Conservation (phyloP, 768 basidiomycete species). For the Rhodotorula kratochvilovae region DNA sequence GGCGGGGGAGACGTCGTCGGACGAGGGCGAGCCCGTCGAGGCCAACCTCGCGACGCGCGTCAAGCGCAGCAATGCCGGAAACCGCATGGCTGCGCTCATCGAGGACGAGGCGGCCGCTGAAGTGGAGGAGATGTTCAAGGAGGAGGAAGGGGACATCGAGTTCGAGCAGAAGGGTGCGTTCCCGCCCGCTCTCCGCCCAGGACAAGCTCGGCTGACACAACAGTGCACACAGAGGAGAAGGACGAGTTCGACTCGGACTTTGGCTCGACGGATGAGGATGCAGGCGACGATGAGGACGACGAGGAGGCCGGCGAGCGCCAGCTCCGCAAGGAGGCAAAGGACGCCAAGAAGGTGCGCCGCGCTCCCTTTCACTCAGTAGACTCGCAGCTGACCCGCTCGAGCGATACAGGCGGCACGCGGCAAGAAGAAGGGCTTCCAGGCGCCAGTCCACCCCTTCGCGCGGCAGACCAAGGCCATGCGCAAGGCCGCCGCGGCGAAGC, state of each 20-base stretch:
- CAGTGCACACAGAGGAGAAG: conserved; percentile 60
- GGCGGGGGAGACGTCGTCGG: conserved; percentile 1
- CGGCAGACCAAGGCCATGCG: conserved; percentile 27
- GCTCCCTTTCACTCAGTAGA: accelerated
- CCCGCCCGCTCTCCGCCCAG: background rate
- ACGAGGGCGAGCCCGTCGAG: conserved; percentile 27
- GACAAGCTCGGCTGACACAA: conserved; percentile 1
- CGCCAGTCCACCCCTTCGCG: conserved; percentile 35
- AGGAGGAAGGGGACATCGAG: conserved; percentile 68
- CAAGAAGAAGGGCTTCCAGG: conserved; percentile 33
- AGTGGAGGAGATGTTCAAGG: conserved; percentile 56
- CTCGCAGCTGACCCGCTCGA: background rate
- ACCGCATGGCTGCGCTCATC: conserved; percentile 30
- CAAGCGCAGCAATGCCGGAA: conserved; percentile 28
- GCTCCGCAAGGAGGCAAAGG: conserved; percentile 36
- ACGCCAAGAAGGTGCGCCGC: conserved; percentile 30
- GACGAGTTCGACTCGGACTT: conserved; percentile 80
- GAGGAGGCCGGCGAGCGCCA: conserved; percentile 56
- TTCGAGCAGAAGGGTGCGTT: conserved; percentile 62
- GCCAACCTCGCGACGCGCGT: conserved; percentile 19
- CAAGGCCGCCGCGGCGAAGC: conserved; percentile 11
- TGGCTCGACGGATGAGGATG: conserved; percentile 62
- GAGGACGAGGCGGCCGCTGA: conserved; percentile 43
- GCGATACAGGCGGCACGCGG: conserved; percentile 13
- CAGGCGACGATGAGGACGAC: conserved; percentile 58